Evolutionary conservation across 75 land plant genomes (phyloP).

Genomic region (Selaginella tamariscina): DNA sequence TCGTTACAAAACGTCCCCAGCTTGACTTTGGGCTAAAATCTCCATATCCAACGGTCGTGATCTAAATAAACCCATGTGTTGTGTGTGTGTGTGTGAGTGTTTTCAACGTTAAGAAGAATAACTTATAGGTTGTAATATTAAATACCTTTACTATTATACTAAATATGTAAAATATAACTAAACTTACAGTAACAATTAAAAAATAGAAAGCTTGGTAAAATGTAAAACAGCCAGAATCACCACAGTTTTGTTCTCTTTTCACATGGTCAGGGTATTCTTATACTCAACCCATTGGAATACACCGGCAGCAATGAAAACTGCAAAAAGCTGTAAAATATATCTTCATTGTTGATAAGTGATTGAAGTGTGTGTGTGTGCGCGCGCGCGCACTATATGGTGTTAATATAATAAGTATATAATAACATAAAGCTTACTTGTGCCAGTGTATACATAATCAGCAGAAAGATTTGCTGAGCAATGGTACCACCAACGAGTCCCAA

Average conservation of each 20-base stretch:
- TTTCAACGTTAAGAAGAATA: too few species aligned
- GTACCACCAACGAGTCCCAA: constrained; percentile 29
- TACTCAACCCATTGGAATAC: constrained; percentile 39
- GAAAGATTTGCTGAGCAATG: constrained; percentile 32
- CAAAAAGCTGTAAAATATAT: not conserved
- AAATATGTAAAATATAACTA: not conserved
- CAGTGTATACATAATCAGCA: constrained; percentile 31
- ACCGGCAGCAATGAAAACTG: constrained; percentile 40
- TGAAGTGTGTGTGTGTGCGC: too few species aligned
- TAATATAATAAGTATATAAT: not conserved
- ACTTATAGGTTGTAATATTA: not conserved
- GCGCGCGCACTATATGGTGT: not conserved
- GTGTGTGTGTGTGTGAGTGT: too few species aligned
- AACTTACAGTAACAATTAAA: constrained; percentile 34
- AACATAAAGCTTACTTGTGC: constrained; percentile 24
- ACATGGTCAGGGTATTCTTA: constrained; percentile 27
- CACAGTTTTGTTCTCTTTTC: constrained; percentile 25
- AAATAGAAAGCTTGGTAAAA: constrained; percentile 42
- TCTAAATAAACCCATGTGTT: constrained; percentile 15
- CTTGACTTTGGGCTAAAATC: constrained; percentile 30
- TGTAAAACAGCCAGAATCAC: constrained; percentile 27
- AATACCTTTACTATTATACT: not conserved
- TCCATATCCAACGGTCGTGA: constrained; percentile 41
- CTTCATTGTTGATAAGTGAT: not conserved
- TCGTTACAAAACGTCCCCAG: constrained; percentile 32